These are phyloP conservation scores for Sordariomycetes sp. DNA, from an alignment of 2,329 filamentous ascomycete species.

Conservation along the genomic window DNA sequence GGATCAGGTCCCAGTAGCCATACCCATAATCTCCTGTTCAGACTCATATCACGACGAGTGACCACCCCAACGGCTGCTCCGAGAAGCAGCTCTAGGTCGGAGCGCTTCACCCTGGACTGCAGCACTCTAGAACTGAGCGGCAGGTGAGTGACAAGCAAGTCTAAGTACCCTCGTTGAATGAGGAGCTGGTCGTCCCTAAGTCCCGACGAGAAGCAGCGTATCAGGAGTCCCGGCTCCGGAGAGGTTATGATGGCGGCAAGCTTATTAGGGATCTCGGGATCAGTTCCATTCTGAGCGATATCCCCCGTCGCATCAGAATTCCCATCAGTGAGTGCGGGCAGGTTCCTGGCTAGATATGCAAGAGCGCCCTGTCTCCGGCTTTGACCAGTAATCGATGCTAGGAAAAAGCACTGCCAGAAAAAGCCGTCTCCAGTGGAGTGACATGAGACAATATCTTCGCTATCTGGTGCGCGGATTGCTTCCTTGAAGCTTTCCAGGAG, in stretches of 20 bases:
- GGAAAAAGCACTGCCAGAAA: slow-evolving; percentile 97
- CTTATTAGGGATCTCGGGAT: slow-evolving; percentile 27
- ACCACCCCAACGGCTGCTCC: slow-evolving; percentile 80
- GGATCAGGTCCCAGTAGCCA: slow-evolving; percentile 83
- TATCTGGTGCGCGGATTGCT: slow-evolving; percentile 39
- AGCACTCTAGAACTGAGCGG: slow-evolving; percentile 74
- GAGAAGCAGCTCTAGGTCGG: slow-evolving; percentile 71
- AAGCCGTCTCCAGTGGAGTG: slow-evolving; percentile 63
- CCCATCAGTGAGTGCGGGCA: slow-evolving; percentile 52
- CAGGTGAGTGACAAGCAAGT: slow-evolving; percentile 80
- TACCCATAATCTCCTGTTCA: slow-evolving; percentile 88
- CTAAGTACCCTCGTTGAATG: slow-evolving; percentile 87
- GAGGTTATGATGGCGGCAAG: slow-evolving; percentile 58
- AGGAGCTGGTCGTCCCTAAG: slow-evolving; percentile 77
- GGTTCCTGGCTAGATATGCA: slow-evolving; percentile 66
- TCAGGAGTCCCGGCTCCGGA: slow-evolving; percentile 79
- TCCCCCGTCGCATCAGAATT: slow-evolving; percentile 10
- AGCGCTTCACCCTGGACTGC: slow-evolving; percentile 56
- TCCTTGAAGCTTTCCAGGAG: slow-evolving; percentile 68
- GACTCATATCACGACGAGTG: slow-evolving; percentile 83
- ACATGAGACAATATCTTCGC: slow-evolving; percentile 33
- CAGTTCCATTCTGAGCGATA: slow-evolving; percentile 17
- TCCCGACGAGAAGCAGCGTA: slow-evolving; percentile 86
- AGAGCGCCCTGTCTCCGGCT: slow-evolving; percentile 75
- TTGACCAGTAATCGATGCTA: slow-evolving; percentile 82